Conservation (phyloP, 768 basidiomycete species). For the Pulveroboletus ravenelii region DNA sequence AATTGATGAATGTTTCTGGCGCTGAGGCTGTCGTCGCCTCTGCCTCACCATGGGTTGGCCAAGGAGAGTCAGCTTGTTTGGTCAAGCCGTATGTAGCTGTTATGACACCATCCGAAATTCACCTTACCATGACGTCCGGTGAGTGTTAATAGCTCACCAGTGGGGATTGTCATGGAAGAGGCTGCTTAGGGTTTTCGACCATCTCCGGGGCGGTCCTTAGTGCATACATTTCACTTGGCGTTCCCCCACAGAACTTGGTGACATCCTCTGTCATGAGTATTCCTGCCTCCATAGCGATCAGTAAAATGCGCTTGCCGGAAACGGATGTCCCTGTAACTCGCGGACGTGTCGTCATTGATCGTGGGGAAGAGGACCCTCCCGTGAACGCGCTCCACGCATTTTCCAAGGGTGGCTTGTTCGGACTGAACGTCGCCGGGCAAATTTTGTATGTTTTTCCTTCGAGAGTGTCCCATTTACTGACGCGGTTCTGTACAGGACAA, state of each 20-base stretch:
- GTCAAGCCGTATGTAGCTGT: slow-evolving; percentile 79
- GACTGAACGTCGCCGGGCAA: slow-evolving; percentile 81
- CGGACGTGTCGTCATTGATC: slow-evolving; percentile 74
- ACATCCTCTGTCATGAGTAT: slow-evolving; percentile 95
- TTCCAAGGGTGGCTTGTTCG: slow-evolving; percentile 78
- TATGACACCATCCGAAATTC: slow-evolving; percentile 85
- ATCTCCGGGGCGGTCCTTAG: slow-evolving; percentile 87
- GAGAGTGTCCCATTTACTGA: slow-evolving; percentile 7
- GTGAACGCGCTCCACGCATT: slow-evolving; percentile 88
- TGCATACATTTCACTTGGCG: slow-evolving; percentile 77
- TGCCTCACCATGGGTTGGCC: slow-evolving; percentile 90
- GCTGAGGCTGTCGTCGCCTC: slow-evolving; percentile 92
- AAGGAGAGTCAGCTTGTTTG: slow-evolving; percentile 84
- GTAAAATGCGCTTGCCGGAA: slow-evolving; percentile 84
- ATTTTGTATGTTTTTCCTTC: slow-evolving; percentile 53
- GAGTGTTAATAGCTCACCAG: slow-evolving; percentile 7
- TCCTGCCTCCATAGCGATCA: slow-evolving; percentile 89
- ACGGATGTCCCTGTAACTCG: slow-evolving; percentile 81
- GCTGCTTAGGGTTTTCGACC: slow-evolving; percentile 64
- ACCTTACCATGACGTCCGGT: slow-evolving; percentile 84
- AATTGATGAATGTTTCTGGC: slow-evolving; percentile 86
- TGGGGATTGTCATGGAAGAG: slow-evolving; percentile 1
- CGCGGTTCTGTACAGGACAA: slow-evolving; percentile 44
- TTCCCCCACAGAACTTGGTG: slow-evolving; percentile 73
- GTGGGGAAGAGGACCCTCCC: slow-evolving; percentile 59